Evolutionary conservation across 352 stramenopile genomes (phyloP).

Genomic region (Pythium rhizo-oryzae): DNA sequence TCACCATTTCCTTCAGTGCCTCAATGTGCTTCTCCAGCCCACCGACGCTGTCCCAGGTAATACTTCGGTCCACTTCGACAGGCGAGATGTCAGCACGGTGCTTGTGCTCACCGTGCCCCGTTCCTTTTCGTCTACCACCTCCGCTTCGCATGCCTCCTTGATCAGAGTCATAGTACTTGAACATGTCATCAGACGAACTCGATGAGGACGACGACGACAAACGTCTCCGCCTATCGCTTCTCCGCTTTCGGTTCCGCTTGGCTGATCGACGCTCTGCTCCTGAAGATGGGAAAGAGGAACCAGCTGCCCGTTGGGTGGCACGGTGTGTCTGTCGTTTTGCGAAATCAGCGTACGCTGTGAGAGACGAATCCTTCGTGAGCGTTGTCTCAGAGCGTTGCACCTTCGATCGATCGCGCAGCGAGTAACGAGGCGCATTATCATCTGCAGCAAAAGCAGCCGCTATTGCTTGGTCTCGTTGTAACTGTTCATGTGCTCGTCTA

Average conservation of each 20-base stretch:
- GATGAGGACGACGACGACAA: conserved; percentile 52
- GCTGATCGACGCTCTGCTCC: conserved; percentile 36
- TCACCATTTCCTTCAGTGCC: conserved; percentile 94
- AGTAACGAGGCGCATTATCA: conserved; percentile 55
- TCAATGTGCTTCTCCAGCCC: conserved; percentile 86
- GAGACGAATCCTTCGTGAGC: conserved; percentile 35
- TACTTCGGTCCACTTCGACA: conserved; percentile 77
- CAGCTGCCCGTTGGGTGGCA: conserved; percentile 15
- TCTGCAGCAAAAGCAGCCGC: conserved; percentile 12
- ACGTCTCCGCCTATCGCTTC: conserved; percentile 30
- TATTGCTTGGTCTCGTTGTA: not conserved
- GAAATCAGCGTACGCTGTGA: conserved; percentile 63
- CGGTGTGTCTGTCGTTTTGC: conserved; percentile 62
- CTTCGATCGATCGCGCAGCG: conserved; percentile 76
- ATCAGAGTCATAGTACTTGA: conserved; percentile 62
- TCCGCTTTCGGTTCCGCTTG: conserved; percentile 27
- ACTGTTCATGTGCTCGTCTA: conserved; percentile 10
- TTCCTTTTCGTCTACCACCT: conserved; percentile 33
- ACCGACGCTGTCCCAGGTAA: conserved; percentile 88
- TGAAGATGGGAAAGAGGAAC: conserved; percentile 6
- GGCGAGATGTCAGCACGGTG: conserved; percentile 77
- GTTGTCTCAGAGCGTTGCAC: conserved; percentile 42
- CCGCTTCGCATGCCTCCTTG: conserved; percentile 70
- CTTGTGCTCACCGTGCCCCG: conserved; percentile 37
- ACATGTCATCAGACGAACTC: conserved; percentile 43